Evolutionary conservation across 257 asterid genomes (phyloP), one percentile per base, ranked within the genome.

Genomic region (Gynochthodes officinalis): DNA sequence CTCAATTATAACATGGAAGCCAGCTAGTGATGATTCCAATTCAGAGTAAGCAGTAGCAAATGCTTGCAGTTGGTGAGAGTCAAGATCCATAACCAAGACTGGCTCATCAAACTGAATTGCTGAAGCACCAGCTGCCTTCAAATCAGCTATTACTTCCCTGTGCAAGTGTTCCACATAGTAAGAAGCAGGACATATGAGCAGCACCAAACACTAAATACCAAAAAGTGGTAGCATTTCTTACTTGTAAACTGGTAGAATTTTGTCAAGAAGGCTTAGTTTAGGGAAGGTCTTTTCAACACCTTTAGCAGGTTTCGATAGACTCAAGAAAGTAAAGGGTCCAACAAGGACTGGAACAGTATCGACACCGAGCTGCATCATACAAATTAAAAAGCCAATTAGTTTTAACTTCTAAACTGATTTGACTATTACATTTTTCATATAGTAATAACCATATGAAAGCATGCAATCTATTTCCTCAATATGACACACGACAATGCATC

Each of bases 31-130:
- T 67, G 98, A 86, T 77, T 89, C 87, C 76, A 93, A 81, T 21
- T 80, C 92, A 73, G 92, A 73, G 74, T 93, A 93, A 11, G 98
- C 98, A 84, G 81, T 85, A 35, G 93, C 86, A 84, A 89, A 93
- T 81, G 91, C 94, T 70, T 89, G 96, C 89, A 93, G 79, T 77
- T 91, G 88, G 79, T 89, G 89, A 78, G 97, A 72, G 74, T 88
- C 95, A 57, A 91, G 97, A 79, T 93, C 97, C 92, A 77, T 40
- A 67, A 93, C 98, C 25, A 93, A 86, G 69, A 91, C 87, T 52
- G 98, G 96, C 86, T 93, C 98, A 78, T 93, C 98, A 78, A 93
- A 88, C 86, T 93, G 98, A 83, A 93, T 88, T 89, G 87, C 84
- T 25, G 96, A 89, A 52, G 98, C 97, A 79, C 97, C 98, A 72